Percentiles rank a stretch among this genome's conserved stretches.
These are phyloP conservation scores for California macrophylla DNA, from an alignment of 441 rosid species.

Conservation along the genomic window DNA sequence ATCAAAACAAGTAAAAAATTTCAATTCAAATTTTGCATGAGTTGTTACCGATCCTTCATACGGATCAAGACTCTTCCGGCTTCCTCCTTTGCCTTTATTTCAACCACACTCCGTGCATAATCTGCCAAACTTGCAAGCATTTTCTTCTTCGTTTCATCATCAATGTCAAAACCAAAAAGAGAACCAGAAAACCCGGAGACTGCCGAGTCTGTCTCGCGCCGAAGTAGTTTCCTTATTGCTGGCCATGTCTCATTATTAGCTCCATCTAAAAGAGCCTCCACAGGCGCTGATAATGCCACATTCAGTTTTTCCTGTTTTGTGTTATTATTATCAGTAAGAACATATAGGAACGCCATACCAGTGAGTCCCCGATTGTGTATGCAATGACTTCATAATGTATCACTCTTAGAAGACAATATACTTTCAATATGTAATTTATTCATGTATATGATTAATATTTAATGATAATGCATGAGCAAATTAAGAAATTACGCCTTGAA, in stretches of 20 bases:
- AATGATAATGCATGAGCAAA: neutral
- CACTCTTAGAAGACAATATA: neutral
- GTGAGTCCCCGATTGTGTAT: neutral
- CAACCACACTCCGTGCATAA: slow-evolving; percentile 68
- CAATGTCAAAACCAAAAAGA: slow-evolving; percentile 73
- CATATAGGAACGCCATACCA: neutral
- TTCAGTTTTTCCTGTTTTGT: slow-evolving; percentile 61
- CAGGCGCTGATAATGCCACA: slow-evolving; percentile 71
- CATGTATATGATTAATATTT: neutral
- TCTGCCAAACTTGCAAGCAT: slow-evolving; percentile 49
- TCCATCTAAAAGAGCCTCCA: slow-evolving; percentile 87
- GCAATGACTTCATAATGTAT: neutral
- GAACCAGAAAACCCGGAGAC: slow-evolving; percentile 54
- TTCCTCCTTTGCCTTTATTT: slow-evolving; percentile 82
- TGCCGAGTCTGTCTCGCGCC: slow-evolving; percentile 59
- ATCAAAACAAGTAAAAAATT: slow-evolving; percentile 9
- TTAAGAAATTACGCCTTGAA: too few relatives aligned
- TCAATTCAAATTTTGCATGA: slow-evolving; percentile 13
- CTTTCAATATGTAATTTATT: neutral
- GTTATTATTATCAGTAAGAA: slow-evolving; percentile 17
- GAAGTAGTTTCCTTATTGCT: slow-evolving; percentile 66
- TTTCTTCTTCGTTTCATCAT: slow-evolving; percentile 42
- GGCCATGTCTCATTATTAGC: slow-evolving; percentile 84
- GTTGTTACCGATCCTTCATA: slow-evolving; percentile 82
- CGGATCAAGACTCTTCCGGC: slow-evolving; percentile 75